A percentile compares a stretch with the other conserved stretches of the same genome.
Evolutionary conservation across 768 basidiomycete species (phyloP).

Genomic region (Phanerochaete sordida): DNA sequence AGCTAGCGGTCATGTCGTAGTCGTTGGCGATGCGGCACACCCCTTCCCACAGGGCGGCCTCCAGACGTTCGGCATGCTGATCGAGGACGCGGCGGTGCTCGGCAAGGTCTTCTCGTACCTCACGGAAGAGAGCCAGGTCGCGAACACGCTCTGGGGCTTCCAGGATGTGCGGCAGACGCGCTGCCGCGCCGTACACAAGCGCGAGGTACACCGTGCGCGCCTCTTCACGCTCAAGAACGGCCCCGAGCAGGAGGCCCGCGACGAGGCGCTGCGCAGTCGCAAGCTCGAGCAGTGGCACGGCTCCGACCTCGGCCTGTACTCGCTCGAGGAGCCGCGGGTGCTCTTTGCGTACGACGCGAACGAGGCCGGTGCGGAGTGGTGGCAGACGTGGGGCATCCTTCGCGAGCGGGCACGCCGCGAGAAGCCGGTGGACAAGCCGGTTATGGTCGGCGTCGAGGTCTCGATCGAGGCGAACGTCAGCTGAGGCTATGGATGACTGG

Average conservation of each 20-base stretch:
- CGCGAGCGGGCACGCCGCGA: constrained; percentile 19
- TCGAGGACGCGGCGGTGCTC: constrained; percentile 38
- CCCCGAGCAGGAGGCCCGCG: constrained; percentile 21
- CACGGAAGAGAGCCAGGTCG: constrained; percentile 25
- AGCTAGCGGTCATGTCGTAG: constrained; percentile 23
- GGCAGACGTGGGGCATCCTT: constrained; percentile 32
- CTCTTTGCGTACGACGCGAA: constrained; percentile 33
- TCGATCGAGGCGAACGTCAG: constrained; percentile 1
- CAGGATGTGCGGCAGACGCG: constrained; percentile 32
- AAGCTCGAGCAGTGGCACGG: constrained; percentile 19
- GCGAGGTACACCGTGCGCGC: constrained; percentile 3
- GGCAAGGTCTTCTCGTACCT: constrained; percentile 37
- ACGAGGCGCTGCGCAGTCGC: constrained; percentile 21
- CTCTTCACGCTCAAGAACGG: constrained; percentile 16
- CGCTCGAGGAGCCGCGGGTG: constrained; percentile 29
- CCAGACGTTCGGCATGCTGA: constrained; percentile 32
- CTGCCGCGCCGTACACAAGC: not conserved
- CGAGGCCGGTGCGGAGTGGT: constrained; percentile 36
- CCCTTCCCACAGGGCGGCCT: constrained; percentile 32
- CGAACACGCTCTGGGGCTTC: constrained; percentile 30
- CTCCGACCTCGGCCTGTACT: constrained; percentile 19
- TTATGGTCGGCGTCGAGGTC: constrained; percentile 10
- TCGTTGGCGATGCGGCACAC: constrained; percentile 36
- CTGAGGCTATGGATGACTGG: not conserved
- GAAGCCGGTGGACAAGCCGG: not conserved